Evolutionary conservation across 495 filamentous ascomycete species (phyloP).

Genomic region (Lasiosphaeria ovina): DNA sequence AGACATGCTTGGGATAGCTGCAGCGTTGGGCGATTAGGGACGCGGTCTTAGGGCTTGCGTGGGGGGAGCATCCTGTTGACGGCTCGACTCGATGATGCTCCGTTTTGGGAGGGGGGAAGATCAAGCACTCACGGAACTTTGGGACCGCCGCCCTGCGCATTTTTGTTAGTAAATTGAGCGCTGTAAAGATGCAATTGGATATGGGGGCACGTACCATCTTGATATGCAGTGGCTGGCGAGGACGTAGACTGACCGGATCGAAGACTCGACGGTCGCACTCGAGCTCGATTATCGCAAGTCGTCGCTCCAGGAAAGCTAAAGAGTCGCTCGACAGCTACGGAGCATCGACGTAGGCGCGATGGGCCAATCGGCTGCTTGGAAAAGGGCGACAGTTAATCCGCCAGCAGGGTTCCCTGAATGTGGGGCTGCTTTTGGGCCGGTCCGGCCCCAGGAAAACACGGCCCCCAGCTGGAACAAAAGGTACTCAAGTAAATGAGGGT

Average conservation of each 20-base stretch:
- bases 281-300: slow-evolving; percentile 11
- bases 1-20: slow-evolving; percentile 98
- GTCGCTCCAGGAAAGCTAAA: too few species aligned
- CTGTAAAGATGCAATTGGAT: slow-evolving; percentile 5
- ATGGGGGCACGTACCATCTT: slow-evolving; percentile 31
- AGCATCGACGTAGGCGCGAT: not conserved
- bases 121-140: slow-evolving; percentile 78
- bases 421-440: too few species aligned
- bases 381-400: slow-evolving; percentile 1
- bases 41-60: not conserved
- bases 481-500: slow-evolving; percentile 1
- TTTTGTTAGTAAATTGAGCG: slow-evolving; percentile 42
- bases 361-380: slow-evolving; percentile 3
- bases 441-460: not conserved
- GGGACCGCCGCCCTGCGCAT: slow-evolving; percentile 65
- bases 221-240: slow-evolving; percentile 14
- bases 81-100: not conserved
- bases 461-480: not conserved
- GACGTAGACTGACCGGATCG: slow-evolving; percentile 12
- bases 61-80: slow-evolving; percentile 16
- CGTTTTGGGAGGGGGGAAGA: slow-evolving; percentile 2
- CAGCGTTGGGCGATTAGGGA: slow-evolving; percentile 10
- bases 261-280: slow-evolving; percentile 4
- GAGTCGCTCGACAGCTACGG: too few species aligned
- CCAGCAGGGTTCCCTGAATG: not conserved